phyloP scores from a whole-genome alignment of 2,329 filamentous ascomycete genomes.

The Ilyonectria mors-panacis region DNA sequence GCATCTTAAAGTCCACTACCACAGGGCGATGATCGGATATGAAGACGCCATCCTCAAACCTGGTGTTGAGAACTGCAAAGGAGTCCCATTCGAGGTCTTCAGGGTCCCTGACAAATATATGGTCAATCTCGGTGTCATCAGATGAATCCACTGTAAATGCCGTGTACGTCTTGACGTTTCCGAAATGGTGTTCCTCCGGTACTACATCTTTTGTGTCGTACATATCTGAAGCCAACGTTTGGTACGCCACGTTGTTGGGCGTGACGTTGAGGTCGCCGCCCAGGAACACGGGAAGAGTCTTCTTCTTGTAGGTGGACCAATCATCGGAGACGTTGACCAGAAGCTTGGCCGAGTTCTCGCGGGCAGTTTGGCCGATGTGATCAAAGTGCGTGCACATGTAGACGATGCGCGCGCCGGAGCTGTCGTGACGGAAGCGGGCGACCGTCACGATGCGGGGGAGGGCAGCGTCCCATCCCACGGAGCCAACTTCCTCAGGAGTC shows the following conservation, averaged over 20 bases:
- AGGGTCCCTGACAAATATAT: conserved; percentile 51
- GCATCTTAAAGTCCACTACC: conserved; percentile 47
- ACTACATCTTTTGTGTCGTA: conserved; percentile 46
- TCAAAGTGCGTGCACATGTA: conserved; percentile 70
- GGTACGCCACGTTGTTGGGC: conserved; percentile 48
- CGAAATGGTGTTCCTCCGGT: conserved; percentile 40
- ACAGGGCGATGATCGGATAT: conserved; percentile 54
- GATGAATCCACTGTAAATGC: conserved; percentile 42
- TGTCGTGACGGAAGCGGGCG: conserved; percentile 59
- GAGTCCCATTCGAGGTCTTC: conserved; percentile 42
- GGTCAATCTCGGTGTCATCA: conserved; percentile 47
- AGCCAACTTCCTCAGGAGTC: conserved; percentile 69
- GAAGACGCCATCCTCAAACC: conserved; percentile 48
- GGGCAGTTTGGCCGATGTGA: conserved; percentile 58
- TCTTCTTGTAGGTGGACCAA: conserved; percentile 41
- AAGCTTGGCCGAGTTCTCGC: conserved; percentile 58
- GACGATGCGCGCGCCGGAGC: conserved; percentile 57
- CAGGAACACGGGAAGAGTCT: conserved; percentile 49
- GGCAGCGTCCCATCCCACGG: conserved; percentile 70
- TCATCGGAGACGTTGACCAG: conserved; percentile 52
- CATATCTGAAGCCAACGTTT: conserved; percentile 45
- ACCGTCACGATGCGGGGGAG: conserved; percentile 64
- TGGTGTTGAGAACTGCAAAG: conserved; percentile 46
- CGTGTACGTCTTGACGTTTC: conserved; percentile 50
- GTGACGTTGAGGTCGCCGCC: conserved; percentile 52